Evolutionary conservation across 73 alveolate species (phyloP).

Genomic region (Blepharisma japonicum): DNA sequence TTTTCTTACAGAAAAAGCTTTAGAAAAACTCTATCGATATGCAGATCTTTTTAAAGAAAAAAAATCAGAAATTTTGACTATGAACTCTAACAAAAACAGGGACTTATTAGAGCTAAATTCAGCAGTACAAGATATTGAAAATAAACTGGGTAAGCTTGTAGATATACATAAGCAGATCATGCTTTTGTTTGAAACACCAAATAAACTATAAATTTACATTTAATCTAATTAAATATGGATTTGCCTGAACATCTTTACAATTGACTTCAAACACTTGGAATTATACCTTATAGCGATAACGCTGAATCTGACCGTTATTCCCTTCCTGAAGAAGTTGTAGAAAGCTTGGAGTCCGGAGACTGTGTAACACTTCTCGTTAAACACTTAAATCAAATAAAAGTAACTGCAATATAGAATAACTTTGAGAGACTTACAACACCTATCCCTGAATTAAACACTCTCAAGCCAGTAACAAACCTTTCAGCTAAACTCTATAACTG

Average conservation of each 20-base stretch:
- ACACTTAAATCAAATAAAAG: slow-evolving; percentile 23
- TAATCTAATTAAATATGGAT: not conserved
- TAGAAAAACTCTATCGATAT: too few relatives aligned
- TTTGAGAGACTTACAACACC: not conserved
- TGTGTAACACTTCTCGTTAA: not conserved
- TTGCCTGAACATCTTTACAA: slow-evolving; percentile 14
- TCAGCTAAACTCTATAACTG: slow-evolving; percentile 9
- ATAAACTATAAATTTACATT: too few relatives aligned
- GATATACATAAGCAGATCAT: too few relatives aligned
- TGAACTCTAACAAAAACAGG: too few relatives aligned
- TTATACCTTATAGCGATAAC: not conserved
- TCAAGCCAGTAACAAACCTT: slow-evolving; percentile 45
- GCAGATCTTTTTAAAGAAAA: too few relatives aligned
- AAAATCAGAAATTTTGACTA: too few relatives aligned
- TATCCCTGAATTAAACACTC: slow-evolving; percentile 23
- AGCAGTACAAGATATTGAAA: too few relatives aligned
- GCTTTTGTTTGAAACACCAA: too few relatives aligned
- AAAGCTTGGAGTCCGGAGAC: not conserved
- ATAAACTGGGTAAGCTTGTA: too few relatives aligned
- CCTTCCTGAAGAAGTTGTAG: not conserved
- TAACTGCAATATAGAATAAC: slow-evolving; percentile 17
- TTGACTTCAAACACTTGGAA: not conserved
- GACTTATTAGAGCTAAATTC: too few relatives aligned
- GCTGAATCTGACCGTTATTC: not conserved
- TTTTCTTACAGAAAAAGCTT: too few relatives aligned